A percentile compares a stretch with the other conserved stretches of the same genome.
Evolutionary conservation across 2,329 filamentous ascomycete species (phyloP).

Genomic region (Rutstroemia sp.): DNA sequence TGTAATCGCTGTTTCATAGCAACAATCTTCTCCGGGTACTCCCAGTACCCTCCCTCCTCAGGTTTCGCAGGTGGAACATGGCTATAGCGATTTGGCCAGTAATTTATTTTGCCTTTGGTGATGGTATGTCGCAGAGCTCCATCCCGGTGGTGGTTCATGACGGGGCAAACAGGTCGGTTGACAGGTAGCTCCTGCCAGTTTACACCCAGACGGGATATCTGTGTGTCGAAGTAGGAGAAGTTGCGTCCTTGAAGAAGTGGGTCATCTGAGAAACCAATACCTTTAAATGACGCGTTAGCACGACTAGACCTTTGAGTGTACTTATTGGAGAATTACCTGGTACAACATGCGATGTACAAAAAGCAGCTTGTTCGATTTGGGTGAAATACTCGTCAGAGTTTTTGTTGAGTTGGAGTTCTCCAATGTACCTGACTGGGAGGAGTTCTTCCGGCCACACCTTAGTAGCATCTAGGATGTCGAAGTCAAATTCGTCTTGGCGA

Average conservation of each 20-base stretch:
- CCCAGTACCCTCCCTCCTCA: slow-evolving; percentile 60
- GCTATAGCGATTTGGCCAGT: slow-evolving; percentile 69
- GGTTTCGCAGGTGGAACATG: slow-evolving; percentile 53
- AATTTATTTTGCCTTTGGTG: slow-evolving; percentile 65
- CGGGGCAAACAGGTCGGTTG: slow-evolving; percentile 66
- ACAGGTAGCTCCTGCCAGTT: slow-evolving; percentile 76
- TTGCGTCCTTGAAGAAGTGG: slow-evolving; percentile 69
- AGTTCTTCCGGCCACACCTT: slow-evolving; percentile 80
- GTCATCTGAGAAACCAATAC: slow-evolving; percentile 70
- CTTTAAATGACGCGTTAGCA: slow-evolving; percentile 26
- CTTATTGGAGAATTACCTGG: slow-evolving; percentile 59
- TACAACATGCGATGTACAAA: slow-evolving; percentile 73
- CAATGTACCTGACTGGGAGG: slow-evolving; percentile 69
- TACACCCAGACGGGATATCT: slow-evolving; percentile 60
- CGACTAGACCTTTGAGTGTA: slow-evolving; percentile 20
- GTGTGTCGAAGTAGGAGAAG: slow-evolving; percentile 59
- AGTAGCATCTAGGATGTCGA: slow-evolving; percentile 74
- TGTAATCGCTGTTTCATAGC: slow-evolving; percentile 65
- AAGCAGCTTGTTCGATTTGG: slow-evolving; percentile 76
- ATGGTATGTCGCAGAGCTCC: slow-evolving; percentile 68
- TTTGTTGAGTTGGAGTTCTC: slow-evolving; percentile 70
- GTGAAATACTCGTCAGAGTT: slow-evolving; percentile 78
- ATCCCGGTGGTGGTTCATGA: slow-evolving; percentile 72
- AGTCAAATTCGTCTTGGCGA: slow-evolving; percentile 55
- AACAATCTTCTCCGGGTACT: slow-evolving; percentile 56